Conservation (phyloP, 2,329 filamentous ascomycete genomes). For the Ampelomyces quisqualis region DNA sequence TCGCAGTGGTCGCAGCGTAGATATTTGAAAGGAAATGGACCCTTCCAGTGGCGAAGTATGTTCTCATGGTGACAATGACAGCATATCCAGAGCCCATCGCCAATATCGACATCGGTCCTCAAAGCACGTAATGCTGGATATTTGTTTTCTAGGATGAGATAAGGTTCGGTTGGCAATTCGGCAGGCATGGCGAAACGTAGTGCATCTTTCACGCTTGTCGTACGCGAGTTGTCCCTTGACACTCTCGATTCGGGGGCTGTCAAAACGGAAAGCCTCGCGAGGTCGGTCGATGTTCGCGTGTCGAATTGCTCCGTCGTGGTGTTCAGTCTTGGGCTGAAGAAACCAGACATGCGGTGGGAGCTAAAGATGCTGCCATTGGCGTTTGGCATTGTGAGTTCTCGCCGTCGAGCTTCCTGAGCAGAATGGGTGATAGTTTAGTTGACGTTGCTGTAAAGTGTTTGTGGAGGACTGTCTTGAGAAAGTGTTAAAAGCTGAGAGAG, state of each 20-base stretch:
- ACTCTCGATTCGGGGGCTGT: neutral
- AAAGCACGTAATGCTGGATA: constrained; percentile 15
- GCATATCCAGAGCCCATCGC: constrained; percentile 19
- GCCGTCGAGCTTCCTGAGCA: too few relatives aligned
- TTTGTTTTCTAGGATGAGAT: constrained; percentile 12
- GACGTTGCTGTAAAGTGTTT: neutral
- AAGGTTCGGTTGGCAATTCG: constrained; percentile 12
- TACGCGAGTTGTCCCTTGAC: constrained; percentile 1
- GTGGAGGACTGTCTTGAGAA: neutral
- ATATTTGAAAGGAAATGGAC: constrained; percentile 16
- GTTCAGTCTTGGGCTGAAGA: constrained; percentile 6
- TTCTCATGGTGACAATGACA: constrained; percentile 18
- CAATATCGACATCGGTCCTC: constrained; percentile 15
- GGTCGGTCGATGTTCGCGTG: neutral
- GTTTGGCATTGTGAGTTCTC: constrained; percentile 1
- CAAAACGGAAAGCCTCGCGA: neutral
- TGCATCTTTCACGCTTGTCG: constrained; percentile 6
- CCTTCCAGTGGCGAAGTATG: constrained; percentile 14
- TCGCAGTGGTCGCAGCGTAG: constrained; percentile 11
- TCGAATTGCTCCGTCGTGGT: constrained; percentile 8
- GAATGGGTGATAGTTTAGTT: neutral
- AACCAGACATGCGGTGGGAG: constrained; percentile 6
- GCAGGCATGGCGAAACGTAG: constrained; percentile 5
- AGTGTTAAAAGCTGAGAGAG: neutral
- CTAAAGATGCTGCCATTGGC: constrained; percentile 5